Percentiles rank a stretch among this genome's conserved stretches.
Evolutionary conservation across 345 rosid species (phyloP).

Genomic region (Leavenworthia alabamica): DNA sequence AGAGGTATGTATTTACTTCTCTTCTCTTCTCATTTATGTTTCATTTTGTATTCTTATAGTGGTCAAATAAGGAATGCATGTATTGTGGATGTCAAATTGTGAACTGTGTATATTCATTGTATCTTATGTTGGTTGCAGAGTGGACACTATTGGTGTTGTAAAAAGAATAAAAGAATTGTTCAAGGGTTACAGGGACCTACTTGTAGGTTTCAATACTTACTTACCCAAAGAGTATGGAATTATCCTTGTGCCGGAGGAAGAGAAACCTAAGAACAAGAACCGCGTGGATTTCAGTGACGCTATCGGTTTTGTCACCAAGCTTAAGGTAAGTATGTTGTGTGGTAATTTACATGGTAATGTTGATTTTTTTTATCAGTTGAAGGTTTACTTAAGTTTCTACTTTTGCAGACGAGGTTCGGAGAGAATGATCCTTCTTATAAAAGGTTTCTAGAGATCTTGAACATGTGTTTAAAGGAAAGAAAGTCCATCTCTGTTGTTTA

Average conservation of each 20-base stretch:
- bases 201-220: conserved; percentile 91
- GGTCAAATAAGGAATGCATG: neutral
- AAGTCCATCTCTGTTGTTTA: conserved; percentile 82
- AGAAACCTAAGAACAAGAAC: conserved; percentile 57
- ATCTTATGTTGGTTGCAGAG: conserved; percentile 39
- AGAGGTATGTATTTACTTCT: conserved; percentile 51
- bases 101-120: conserved; percentile 1
- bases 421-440: conserved; percentile 80
- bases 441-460: conserved; percentile 81
- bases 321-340: conserved; percentile 44
- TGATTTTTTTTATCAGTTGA: conserved; percentile 1
- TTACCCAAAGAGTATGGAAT: conserved; percentile 82
- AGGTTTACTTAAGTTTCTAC: conserved; percentile 10
- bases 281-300: conserved; percentile 81
- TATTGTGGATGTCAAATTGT: neutral
- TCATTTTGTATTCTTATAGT: neutral
- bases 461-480: conserved; percentile 75
- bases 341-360: conserved; percentile 2
- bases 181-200: conserved; percentile 72
- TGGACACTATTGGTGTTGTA: conserved; percentile 81
- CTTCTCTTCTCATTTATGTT: conserved; percentile 13
- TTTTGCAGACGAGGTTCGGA: conserved; percentile 71
- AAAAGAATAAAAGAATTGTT: conserved; percentile 78
- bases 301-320: conserved; percentile 82
- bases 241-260: conserved; percentile 61